Evolutionary conservation across 768 basidiomycete genomes (phyloP), one percentile per base, ranked within the genome.

Genomic region (Boletales sp.): DNA sequence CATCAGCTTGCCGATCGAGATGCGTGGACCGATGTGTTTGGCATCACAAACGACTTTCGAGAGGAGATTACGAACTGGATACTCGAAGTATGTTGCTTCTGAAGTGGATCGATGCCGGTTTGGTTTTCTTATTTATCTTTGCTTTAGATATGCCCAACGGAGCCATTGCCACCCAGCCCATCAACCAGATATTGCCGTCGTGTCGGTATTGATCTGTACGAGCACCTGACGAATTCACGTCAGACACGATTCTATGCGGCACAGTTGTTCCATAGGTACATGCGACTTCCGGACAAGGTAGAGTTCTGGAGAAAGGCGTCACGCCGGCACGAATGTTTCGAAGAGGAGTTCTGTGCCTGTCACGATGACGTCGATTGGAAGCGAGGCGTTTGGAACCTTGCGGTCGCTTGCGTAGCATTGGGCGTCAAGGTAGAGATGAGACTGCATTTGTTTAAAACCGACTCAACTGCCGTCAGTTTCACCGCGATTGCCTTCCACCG

Each of bases 201-300:
- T 2, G 17, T 19, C 8, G 54, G 61, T 14, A n/a, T 12, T 15
- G 50, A 63, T 27, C 60, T 86, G 24, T 62, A 69, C 36, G 79
- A 84, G 43, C 81, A 86, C 47, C 72, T 87, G 21, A 61, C 63
- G 8, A 73, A 68, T 3, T 82, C 78, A 0, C 73, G 72, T 0
- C 76, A 84, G 51, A 85, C 84, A 14, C 74, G 82, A 4, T 86
- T 85, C 55, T 84, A 86, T 48, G 84, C 84, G 0, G 79, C 71
- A 0, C 77, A 81, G 59, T 63, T 86, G 53, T 83, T 86, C 54
- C 65, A 74, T 19, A 74, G 82, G 17, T 86, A 82, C 51, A 78
- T 82, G 55, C 68, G 72, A 29, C 59, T 74, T 21, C 63, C 79
- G 1, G 36, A 47, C 0, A 58, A 61, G 50, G 53, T 37, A 0